These are phyloP conservation scores for Pisolithus albus DNA, from an alignment of 768 basidiomycete species.

Conservation along the genomic window DNA sequence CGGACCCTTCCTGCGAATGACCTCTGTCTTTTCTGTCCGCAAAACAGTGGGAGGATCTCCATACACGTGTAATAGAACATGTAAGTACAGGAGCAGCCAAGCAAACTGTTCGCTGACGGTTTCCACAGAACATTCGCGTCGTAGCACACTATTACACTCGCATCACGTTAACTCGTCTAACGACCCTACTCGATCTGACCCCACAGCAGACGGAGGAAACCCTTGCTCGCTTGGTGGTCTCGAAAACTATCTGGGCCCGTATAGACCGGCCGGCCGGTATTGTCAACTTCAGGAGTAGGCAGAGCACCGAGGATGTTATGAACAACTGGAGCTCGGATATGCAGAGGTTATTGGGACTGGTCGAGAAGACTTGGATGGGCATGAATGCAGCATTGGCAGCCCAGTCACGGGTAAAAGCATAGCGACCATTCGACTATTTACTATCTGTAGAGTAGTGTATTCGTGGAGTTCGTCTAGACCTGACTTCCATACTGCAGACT, in stretches of 20 bases:
- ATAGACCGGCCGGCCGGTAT: slow-evolving; percentile 89
- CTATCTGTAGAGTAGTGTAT: slow-evolving; percentile 12
- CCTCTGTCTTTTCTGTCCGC: slow-evolving; percentile 72
- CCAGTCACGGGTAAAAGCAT: slow-evolving; percentile 54
- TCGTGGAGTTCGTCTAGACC: background rate
- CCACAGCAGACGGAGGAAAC: slow-evolving; percentile 79
- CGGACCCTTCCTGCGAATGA: slow-evolving; percentile 73
- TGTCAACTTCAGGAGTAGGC: slow-evolving; percentile 78
- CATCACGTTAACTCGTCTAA: slow-evolving; percentile 78
- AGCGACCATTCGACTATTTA: slow-evolving; percentile 7
- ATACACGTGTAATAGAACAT: slow-evolving; percentile 94
- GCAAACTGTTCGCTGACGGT: slow-evolving; percentile 2
- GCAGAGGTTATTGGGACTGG: slow-evolving; percentile 81
- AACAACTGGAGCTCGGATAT: slow-evolving; percentile 99
- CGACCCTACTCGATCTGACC: slow-evolving; percentile 80
- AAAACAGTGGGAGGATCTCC: slow-evolving; percentile 91
- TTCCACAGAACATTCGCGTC: slow-evolving; percentile 83
- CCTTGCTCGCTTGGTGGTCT: slow-evolving; percentile 84
- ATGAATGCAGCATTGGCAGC: slow-evolving; percentile 88
- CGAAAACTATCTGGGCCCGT: slow-evolving; percentile 88
- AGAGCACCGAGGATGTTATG: slow-evolving; percentile 86
- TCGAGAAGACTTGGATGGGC: slow-evolving; percentile 99
- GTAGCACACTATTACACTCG: slow-evolving; percentile 93
- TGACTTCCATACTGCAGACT: background rate
- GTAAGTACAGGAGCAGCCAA: slow-evolving; percentile 41